Evolutionary conservation across 352 stramenopile species (phyloP).

Genomic region (Phytopythium litorale): DNA sequence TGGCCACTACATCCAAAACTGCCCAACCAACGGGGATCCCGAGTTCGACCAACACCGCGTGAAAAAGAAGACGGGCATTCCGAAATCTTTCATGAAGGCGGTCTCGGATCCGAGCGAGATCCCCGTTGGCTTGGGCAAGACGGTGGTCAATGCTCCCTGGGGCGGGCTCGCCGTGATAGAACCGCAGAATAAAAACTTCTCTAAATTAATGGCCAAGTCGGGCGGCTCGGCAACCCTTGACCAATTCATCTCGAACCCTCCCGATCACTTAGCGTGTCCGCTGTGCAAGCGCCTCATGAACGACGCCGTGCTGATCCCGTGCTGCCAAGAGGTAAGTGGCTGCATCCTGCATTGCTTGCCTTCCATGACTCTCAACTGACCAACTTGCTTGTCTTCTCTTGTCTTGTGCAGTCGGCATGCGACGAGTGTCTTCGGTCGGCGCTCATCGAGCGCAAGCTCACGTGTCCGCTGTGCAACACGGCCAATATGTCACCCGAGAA

Average conservation of each 20-base stretch:
- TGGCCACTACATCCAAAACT: conserved; percentile 88
- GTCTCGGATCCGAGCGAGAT: conserved; percentile 85
- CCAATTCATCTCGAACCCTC: conserved; percentile 88
- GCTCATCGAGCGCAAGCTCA: conserved; percentile 78
- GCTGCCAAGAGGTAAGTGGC: conserved; percentile 80
- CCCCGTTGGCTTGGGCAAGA: conserved; percentile 76
- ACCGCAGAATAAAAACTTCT: conserved; percentile 90
- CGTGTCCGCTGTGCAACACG: conserved; percentile 72
- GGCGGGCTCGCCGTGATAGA: conserved; percentile 88
- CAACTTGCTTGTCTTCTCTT: neutral
- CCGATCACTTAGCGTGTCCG: conserved; percentile 86
- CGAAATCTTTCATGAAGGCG: conserved; percentile 87
- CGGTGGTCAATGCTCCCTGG: conserved; percentile 83
- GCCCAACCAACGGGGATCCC: conserved; percentile 84
- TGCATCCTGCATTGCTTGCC: conserved; percentile 11
- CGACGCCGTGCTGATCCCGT: conserved; percentile 85
- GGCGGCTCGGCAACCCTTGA: conserved; percentile 87
- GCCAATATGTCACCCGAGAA: conserved; percentile 85
- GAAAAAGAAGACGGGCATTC: conserved; percentile 87
- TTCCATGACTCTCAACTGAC: conserved; percentile 2
- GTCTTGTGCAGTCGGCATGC: conserved; percentile 57
- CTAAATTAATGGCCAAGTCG: conserved; percentile 89
- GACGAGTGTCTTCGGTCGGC: conserved; percentile 78
- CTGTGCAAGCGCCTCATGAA: conserved; percentile 87
- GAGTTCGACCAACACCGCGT: conserved; percentile 87